Percentiles rank a stretch among this genome's conserved stretches.
Conservation (phyloP, 2,329 filamentous ascomycete species). For the Stachybotrys chartarum region DNA sequence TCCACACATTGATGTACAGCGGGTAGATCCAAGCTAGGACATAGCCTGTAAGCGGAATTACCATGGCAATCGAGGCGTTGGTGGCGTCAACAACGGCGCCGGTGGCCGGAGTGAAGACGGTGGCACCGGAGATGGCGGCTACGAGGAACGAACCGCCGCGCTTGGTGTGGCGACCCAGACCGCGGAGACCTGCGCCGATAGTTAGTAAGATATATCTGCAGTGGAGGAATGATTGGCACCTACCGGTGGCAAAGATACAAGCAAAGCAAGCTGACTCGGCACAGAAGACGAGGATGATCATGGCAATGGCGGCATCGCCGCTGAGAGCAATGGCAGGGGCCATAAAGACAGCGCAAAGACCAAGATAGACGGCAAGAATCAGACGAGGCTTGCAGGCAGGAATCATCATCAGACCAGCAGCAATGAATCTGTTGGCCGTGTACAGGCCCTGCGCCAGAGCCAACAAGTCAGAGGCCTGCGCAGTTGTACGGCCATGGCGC, state of each 20-base stretch:
- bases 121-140: conserved; percentile 47
- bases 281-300: conserved; percentile 49
- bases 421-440: conserved; percentile 50
- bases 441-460: conserved; percentile 54
- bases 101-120: conserved; percentile 45
- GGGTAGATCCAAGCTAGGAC: conserved; percentile 23
- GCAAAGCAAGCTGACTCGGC: conserved; percentile 53
- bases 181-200: conserved; percentile 36
- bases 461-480: conserved; percentile 38
- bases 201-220: background rate
- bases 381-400: conserved; percentile 42
- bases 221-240: conserved; percentile 25
- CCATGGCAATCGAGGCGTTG: conserved; percentile 34
- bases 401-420: conserved; percentile 47
- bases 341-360: conserved; percentile 45
- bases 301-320: conserved; percentile 43
- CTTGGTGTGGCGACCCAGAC: conserved; percentile 62
- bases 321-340: conserved; percentile 43
- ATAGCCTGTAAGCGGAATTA: conserved; percentile 40
- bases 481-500: conserved; percentile 17
- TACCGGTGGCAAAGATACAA: conserved; percentile 37
- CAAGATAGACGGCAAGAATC: conserved; percentile 47
- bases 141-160: conserved; percentile 56
- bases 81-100: conserved; percentile 38
- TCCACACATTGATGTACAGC: background rate